These are phyloP conservation scores for Coffea eugenioides DNA, from an alignment of 257 asterid species.

Conservation along the genomic window DNA sequence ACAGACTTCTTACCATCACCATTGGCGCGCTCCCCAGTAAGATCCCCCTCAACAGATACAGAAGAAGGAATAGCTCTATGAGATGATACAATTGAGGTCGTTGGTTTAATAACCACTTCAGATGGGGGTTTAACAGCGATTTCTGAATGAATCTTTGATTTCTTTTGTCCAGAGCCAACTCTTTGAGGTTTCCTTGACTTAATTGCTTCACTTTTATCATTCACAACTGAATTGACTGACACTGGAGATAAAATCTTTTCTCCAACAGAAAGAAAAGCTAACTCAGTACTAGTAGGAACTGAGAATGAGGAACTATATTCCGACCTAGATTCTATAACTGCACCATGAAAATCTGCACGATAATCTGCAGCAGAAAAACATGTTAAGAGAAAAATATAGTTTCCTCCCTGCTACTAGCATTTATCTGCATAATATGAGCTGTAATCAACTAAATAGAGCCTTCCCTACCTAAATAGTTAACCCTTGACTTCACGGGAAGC, in stretches of 20 bases:
- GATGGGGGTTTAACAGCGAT: slow-evolving; percentile 3
- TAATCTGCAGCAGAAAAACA: slow-evolving; percentile 1
- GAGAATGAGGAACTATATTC: slow-evolving; percentile 9
- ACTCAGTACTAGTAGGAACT: background rate
- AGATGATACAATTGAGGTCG: slow-evolving; percentile 16
- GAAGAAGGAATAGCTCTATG: slow-evolving; percentile 9
- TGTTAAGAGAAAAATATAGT: background rate
- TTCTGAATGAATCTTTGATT: slow-evolving; percentile 15
- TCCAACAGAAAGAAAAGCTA: background rate
- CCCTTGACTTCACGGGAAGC: slow-evolving; percentile 6
- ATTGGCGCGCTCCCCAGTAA: background rate
- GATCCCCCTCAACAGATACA: slow-evolving; percentile 6
- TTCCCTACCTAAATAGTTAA: slow-evolving; percentile 27
- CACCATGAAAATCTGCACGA: slow-evolving; percentile 15
- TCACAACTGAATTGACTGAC: slow-evolving; percentile 16
- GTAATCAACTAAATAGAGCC: slow-evolving; percentile 6
- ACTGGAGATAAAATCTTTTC: slow-evolving; percentile 10
- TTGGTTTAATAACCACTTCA: slow-evolving; percentile 8
- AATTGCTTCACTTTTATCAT: slow-evolving; percentile 7
- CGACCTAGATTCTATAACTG: slow-evolving; percentile 9
- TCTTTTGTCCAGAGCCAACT: slow-evolving; percentile 12
- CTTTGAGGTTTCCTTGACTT: slow-evolving; percentile 7
- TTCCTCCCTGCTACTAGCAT: background rate
- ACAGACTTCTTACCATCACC: background rate
- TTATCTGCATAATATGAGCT: background rate